Conservation (phyloP, 1,284 basidiomycete genomes). For the Ceratobasidium sp. region DNA sequence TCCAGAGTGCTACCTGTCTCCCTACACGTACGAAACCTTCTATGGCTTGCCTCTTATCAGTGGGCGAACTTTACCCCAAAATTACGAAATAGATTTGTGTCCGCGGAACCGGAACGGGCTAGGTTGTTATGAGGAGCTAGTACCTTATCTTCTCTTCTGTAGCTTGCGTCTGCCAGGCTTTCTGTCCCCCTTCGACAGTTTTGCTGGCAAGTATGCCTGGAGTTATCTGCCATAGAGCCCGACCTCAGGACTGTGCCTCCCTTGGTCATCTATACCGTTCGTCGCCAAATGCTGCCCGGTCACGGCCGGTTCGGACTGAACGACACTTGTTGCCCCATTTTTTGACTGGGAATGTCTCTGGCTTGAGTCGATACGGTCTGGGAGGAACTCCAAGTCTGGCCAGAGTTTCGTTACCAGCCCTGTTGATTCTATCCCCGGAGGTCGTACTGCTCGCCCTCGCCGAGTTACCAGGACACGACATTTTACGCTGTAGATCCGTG, state of each 20-base stretch:
- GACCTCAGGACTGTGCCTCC: slow-evolving; percentile 27
- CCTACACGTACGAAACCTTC: not conserved
- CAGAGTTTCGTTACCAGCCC: slow-evolving; percentile 10
- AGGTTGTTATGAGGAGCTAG: slow-evolving; percentile 11
- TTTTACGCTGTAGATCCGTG: slow-evolving; percentile 26
- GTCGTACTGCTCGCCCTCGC: slow-evolving; percentile 14
- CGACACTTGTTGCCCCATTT: not conserved
- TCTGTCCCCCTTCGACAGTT: not conserved
- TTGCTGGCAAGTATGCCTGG: slow-evolving; percentile 19
- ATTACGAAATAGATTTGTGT: slow-evolving; percentile 20
- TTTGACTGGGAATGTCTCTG: not conserved
- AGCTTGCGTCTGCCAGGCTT: not conserved
- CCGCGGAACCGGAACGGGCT: slow-evolving; percentile 24
- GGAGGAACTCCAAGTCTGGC: not conserved
- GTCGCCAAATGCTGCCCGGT: slow-evolving; percentile 6
- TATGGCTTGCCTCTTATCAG: slow-evolving; percentile 1
- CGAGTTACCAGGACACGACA: slow-evolving; percentile 24
- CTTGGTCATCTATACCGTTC: slow-evolving; percentile 38
- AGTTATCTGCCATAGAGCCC: slow-evolving; percentile 31
- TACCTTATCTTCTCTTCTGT: slow-evolving; percentile 13
- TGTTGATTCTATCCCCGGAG: slow-evolving; percentile 23
- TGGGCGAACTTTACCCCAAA: slow-evolving; percentile 13
- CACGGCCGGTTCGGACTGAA: slow-evolving; percentile 17
- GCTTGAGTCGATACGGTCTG: not conserved
- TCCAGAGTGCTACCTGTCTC: not conserved